Percentiles rank a stretch among this genome's conserved stretches.
These are phyloP conservation scores for Mycena floridula DNA, from an alignment of 768 basidiomycete species.

Conservation along the genomic window DNA sequence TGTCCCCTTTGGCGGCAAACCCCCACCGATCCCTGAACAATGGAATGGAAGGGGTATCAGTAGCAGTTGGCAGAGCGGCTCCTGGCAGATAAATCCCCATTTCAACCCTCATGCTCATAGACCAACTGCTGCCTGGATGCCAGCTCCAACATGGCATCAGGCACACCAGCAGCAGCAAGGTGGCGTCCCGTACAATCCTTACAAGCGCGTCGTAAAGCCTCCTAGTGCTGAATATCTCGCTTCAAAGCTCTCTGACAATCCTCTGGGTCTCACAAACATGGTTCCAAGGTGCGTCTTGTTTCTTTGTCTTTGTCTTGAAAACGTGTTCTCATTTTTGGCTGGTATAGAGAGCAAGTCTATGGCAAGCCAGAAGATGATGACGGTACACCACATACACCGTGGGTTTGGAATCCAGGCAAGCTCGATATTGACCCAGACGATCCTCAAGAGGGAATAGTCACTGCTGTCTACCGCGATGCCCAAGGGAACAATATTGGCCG, in stretches of 20 bases:
- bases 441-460: conserved; percentile 8
- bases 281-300: conserved; percentile 46
- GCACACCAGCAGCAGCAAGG: conserved; percentile 20
- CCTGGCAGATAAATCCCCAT: conserved; percentile 45
- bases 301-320: not conserved
- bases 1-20: conserved; percentile 12
- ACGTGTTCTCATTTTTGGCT: not conserved
- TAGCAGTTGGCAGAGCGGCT: conserved; percentile 45
- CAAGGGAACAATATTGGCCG: conserved; percentile 12
- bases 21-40: conserved; percentile 53
- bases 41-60: conserved; percentile 34
- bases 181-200: conserved; percentile 42
- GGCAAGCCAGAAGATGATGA: conserved; percentile 31
- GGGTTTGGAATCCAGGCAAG: conserved; percentile 64
- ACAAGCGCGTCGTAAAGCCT: conserved; percentile 55
- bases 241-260: conserved; percentile 52
- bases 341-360: conserved; percentile 1
- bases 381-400: conserved; percentile 50
- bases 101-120: conserved; percentile 24
- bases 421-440: conserved; percentile 27
- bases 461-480: conserved; percentile 8
- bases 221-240: conserved; percentile 64
- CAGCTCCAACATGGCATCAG: conserved; percentile 34
- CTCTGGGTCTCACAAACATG: conserved; percentile 61
- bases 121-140: conserved; percentile 29